Base-by-base conservation (phyloP, 2,329 filamentous ascomycete species). In the Tolypocladium capitatum region DNA sequence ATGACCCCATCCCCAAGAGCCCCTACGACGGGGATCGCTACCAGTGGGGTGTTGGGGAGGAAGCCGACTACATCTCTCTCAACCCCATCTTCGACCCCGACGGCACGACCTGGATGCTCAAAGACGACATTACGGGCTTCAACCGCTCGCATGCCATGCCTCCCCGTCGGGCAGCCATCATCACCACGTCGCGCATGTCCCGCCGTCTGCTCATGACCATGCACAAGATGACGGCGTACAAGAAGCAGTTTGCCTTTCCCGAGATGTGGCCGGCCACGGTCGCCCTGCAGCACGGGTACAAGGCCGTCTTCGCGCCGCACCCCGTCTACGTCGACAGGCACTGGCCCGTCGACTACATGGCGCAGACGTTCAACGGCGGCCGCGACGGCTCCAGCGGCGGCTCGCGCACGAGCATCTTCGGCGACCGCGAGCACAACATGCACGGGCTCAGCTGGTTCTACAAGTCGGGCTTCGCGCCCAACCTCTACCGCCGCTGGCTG, bases 261-360 rank as follows among this genome's bases (percentile, higher is more conserved):
- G 91, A 97, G 66, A 96, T 96, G 90, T 96, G 88, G 88, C 87
- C 90, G 0, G 83, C 84, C 1, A 92, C 86, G 0, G 81, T 86
- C 1, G 86, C 90, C 1, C 74, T 97, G 10, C 90, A 96, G 51
- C 90, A 96, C 62, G 91, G 91, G 11, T 82, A 86, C 68, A 97
- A 96, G 69, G 89, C 87, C 34, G 89, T 96, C 14, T 94, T 84
- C 55, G 88, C 83, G 2, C 91, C 91, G 1, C 91, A 97, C 58
- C 87, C 90, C 1, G 76, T 94, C 48, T 97, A 84, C 62, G 79
- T 91, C 16, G 90, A 95, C 65, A 82, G 90, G 48, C 76, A 80
- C 57, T 97, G 91, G 91, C 89, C 89, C 0, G 75, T 78, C 2
- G 76, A 80, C 46, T 89, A 89, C 60, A 76, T 92, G 51, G 83